Evolutionary conservation across 179 eudicot genomes (phyloP).

Genomic region (Amaranthus tricolor): DNA sequence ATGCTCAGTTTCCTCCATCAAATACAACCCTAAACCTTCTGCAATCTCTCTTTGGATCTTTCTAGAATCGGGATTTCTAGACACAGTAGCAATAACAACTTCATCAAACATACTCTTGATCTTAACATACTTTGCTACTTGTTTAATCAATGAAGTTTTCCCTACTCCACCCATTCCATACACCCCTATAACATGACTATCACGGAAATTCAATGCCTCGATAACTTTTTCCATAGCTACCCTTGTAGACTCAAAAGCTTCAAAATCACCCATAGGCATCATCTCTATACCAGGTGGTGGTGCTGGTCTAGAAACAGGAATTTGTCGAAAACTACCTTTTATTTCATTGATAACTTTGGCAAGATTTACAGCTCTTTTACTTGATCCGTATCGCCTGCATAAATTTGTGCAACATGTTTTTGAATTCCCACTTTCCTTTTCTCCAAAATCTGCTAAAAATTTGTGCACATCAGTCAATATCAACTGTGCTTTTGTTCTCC

Average conservation of each 20-base stretch:
- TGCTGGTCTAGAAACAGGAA: slow-evolving; percentile 21
- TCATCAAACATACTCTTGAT: slow-evolving; percentile 34
- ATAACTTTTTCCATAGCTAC: slow-evolving; percentile 27
- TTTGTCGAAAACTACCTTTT: slow-evolving; percentile 7
- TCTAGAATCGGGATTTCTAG: slow-evolving; percentile 25
- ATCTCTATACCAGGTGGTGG: slow-evolving; percentile 31
- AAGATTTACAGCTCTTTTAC: slow-evolving; percentile 27
- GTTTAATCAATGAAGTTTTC: slow-evolving; percentile 38
- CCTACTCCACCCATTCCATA: slow-evolving; percentile 52
- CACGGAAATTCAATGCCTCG: slow-evolving; percentile 24
- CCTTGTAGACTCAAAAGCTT: slow-evolving; percentile 35
- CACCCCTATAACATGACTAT: slow-evolving; percentile 30
- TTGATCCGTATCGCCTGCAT: slow-evolving; percentile 13
- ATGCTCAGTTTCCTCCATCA: slow-evolving; percentile 21
- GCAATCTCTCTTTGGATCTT: slow-evolving; percentile 40
- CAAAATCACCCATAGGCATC: slow-evolving; percentile 25
- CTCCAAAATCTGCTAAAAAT: background rate
- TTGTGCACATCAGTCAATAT: slow-evolving; percentile 5
- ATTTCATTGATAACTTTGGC: slow-evolving; percentile 14
- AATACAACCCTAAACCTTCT: slow-evolving; percentile 24
- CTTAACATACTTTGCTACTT: slow-evolving; percentile 33
- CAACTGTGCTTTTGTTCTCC: slow-evolving; percentile 25
- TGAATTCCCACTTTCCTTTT: background rate
- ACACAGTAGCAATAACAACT: slow-evolving; percentile 38
- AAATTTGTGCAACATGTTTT: slow-evolving; percentile 21